These are phyloP conservation scores for Skeletonema tropicum DNA, from an alignment of 108 stramenopile species.

Conservation along the genomic window DNA sequence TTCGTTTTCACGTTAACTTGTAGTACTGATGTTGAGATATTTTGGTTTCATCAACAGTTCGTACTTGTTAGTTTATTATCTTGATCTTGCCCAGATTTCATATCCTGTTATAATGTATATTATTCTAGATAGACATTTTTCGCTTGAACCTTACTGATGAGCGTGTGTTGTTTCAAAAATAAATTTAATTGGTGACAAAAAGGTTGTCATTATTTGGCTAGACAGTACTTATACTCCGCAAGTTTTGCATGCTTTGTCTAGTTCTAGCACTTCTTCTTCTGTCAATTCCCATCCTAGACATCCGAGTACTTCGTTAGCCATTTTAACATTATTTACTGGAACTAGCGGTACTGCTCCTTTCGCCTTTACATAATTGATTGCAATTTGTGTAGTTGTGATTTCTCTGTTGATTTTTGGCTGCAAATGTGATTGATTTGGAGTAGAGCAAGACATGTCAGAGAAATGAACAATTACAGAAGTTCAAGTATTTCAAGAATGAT, in stretches of 20 bases:
- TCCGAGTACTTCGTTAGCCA: conserved; percentile 79
- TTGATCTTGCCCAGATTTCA: too few relatives aligned
- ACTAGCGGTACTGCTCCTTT: conserved; percentile 85
- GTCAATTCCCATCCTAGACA: conserved; percentile 83
- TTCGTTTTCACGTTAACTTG: too few relatives aligned
- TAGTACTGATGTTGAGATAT: too few relatives aligned
- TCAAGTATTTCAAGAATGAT: too few relatives aligned
- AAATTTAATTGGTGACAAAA: not conserved
- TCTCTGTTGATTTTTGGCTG: conserved; percentile 79
- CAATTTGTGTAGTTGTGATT: conserved; percentile 85
- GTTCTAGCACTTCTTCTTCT: conserved; percentile 79
- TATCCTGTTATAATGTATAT: too few relatives aligned
- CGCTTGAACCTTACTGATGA: too few relatives aligned
- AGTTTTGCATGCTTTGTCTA: conserved; percentile 68
- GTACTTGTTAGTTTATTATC: too few relatives aligned
- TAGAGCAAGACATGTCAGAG: not conserved
- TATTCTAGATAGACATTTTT: too few relatives aligned
- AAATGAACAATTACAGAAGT: not conserved
- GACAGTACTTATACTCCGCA: conserved; percentile 31
- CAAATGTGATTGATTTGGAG: not conserved
- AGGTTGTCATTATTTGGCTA: not conserved
- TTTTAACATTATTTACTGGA: conserved; percentile 67
- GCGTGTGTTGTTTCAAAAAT: too few relatives aligned
- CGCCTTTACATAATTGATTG: conserved; percentile 83
- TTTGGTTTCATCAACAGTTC: too few relatives aligned